These are phyloP conservation scores for Pestalotiopsis sp. DNA, from an alignment of 2,329 filamentous ascomycete species.

Conservation along the genomic window DNA sequence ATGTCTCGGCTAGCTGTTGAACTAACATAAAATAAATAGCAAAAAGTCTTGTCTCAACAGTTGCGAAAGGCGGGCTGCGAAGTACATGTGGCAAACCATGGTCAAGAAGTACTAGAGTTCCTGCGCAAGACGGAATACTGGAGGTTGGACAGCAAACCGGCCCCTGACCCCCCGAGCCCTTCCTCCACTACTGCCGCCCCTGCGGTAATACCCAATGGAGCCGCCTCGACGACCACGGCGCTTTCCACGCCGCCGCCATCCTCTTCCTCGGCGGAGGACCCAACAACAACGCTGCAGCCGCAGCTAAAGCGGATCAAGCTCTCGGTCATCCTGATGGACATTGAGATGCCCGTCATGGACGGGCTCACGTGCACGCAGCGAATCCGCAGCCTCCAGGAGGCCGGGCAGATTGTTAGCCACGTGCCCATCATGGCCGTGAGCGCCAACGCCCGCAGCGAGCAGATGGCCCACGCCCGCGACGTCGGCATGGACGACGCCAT, in stretches of 20 bases:
- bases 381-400: conserved; percentile 68
- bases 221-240: background rate
- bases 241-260: background rate
- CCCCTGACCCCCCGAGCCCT: conserved; percentile 11
- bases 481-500: conserved; percentile 49
- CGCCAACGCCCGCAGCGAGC: conserved; percentile 75
- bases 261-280: background rate
- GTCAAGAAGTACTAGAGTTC: conserved; percentile 62
- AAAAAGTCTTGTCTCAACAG: conserved; percentile 64
- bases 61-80: conserved; percentile 61
- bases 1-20: background rate
- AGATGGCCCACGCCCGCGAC: conserved; percentile 70
- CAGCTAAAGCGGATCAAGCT: conserved; percentile 52
- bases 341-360: conserved; percentile 86
- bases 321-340: conserved; percentile 75
- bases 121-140: conserved; percentile 60
- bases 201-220: background rate
- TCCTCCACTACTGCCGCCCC: background rate
- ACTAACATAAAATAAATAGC: conserved; percentile 25
- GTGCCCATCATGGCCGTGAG: conserved; percentile 80
- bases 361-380: conserved; percentile 71
- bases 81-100: conserved; percentile 66
- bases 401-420: conserved; percentile 65
- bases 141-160: conserved; percentile 42
- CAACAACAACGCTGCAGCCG: background rate